A percentile compares a stretch with the other conserved stretches of the same genome.
These are phyloP conservation scores for Aspergillus uvarum DNA, from an alignment of 2,329 filamentous ascomycete genomes.

Conservation along the genomic window DNA sequence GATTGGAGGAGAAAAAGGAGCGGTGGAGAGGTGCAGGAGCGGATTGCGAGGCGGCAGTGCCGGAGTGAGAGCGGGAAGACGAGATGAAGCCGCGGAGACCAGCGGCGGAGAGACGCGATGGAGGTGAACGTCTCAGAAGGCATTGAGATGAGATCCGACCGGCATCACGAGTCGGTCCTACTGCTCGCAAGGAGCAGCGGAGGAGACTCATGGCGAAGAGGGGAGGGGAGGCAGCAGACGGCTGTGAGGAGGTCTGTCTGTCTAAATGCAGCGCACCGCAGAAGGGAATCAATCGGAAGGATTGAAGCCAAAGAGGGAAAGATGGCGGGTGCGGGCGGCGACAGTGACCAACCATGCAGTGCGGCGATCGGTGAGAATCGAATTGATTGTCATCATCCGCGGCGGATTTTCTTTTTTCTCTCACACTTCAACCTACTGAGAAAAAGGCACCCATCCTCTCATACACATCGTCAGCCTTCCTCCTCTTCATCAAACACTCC, in stretches of 20 bases:
- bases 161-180: conserved; percentile 31
- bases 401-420: neutral
- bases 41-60: conserved; percentile 28
- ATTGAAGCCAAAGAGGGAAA: conserved; percentile 17
- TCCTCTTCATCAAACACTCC: neutral
- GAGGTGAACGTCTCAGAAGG: conserved; percentile 25
- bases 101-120: conserved; percentile 18
- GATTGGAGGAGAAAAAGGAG: conserved; percentile 43
- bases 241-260: neutral
- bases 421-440: neutral
- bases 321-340: conserved; percentile 26
- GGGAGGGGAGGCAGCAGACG: conserved; percentile 2
- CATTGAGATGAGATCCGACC: conserved; percentile 36
- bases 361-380: conserved; percentile 1
- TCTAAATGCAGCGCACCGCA: neutral
- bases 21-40: conserved; percentile 33
- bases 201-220: conserved; percentile 38
- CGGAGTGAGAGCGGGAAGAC: conserved; percentile 32
- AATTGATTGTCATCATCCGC: neutral
- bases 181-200: conserved; percentile 37
- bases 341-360: conserved; percentile 32
- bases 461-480: neutral
- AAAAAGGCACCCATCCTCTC: neutral
- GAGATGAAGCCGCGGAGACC: conserved; percentile 33
- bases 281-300: conserved; percentile 23